Evolutionary conservation across 2,329 filamentous ascomycete genomes (phyloP).

Genomic region (Exophiala alcalophila): DNA sequence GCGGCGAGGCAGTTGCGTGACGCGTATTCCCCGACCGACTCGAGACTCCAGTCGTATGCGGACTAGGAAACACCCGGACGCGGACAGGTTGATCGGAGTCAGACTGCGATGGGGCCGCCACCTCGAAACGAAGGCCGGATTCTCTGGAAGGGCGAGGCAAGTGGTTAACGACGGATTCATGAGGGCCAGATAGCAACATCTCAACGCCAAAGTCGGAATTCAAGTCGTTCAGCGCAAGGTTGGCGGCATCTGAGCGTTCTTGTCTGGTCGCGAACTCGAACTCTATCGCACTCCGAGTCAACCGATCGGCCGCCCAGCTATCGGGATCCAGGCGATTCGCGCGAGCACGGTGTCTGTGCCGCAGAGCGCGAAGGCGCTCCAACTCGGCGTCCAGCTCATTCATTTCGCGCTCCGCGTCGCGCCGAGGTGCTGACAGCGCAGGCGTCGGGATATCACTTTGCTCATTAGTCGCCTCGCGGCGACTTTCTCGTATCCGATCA

Average conservation of each 20-base stretch:
- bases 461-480: constrained; percentile 13
- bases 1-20: constrained; percentile 4
- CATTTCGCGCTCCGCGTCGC: constrained; percentile 13
- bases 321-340: constrained; percentile 8
- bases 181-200: constrained; percentile 2
- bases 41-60: not conserved
- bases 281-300: constrained; percentile 7
- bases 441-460: constrained; percentile 1
- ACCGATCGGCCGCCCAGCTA: constrained; percentile 6
- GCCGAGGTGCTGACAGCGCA: constrained; percentile 3
- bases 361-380: constrained; percentile 16
- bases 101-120: constrained; percentile 18
- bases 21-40: constrained; percentile 8
- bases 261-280: constrained; percentile 5
- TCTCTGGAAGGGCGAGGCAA: constrained; percentile 39
- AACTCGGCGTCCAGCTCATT: constrained; percentile 22
- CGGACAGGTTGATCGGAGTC: constrained; percentile 14
- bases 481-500: constrained; percentile 20
- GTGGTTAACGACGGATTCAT: constrained; percentile 25
- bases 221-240: not conserved
- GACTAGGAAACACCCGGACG: not conserved
- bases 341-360: constrained; percentile 16
- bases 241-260: not conserved
- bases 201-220: constrained; percentile 9
- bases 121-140: constrained; percentile 35